These are phyloP conservation scores for Aspergillus cavernicola DNA, from an alignment of 495 filamentous ascomycete species.

Conservation along the genomic window DNA sequence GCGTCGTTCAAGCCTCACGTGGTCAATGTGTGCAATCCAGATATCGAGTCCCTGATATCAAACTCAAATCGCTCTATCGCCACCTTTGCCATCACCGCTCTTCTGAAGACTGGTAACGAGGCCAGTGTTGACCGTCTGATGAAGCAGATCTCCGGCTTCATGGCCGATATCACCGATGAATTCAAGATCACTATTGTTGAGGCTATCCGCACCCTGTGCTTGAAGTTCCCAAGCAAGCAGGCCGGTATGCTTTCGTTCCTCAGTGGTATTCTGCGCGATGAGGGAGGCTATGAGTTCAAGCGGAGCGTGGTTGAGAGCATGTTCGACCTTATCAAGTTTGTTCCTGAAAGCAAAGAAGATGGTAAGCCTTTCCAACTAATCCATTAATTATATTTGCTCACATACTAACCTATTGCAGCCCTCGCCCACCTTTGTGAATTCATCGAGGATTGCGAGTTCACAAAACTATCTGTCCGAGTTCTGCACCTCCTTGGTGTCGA, in stretches of 20 bases:
- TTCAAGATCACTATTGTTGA: conserved; percentile 99
- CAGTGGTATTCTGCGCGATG: conserved; percentile 89
- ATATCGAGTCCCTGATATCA: conserved; percentile 93
- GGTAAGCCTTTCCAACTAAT: conserved; percentile 36
- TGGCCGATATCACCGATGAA: conserved; percentile 97
- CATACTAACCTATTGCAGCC: conserved; percentile 42
- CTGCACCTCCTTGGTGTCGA: conserved; percentile 90
- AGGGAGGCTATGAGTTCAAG: conserved; percentile 99
- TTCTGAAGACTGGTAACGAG: conserved; percentile 97
- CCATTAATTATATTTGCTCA: not conserved
- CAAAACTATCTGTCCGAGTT: conserved; percentile 93
- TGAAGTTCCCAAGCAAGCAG: conserved; percentile 98
- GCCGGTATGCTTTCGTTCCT: conserved; percentile 96
- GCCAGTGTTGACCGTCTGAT: conserved; percentile 94
- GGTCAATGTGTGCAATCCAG: conserved; percentile 89
- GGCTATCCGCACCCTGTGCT: conserved; percentile 89
- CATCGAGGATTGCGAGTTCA: conserved; percentile 99
- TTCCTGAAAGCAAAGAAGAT: conserved; percentile 96
- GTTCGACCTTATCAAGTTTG: conserved; percentile 99
- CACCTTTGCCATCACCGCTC: conserved; percentile 95
- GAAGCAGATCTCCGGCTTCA: conserved; percentile 97
- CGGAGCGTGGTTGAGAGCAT: conserved; percentile 97
- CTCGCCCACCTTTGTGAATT: conserved; percentile 97
- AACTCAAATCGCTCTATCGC: conserved; percentile 97
- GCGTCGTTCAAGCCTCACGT: conserved; percentile 92